Evolutionary conservation across 345 rosid genomes (phyloP).

Genomic region (Rubroshorea leprosula): DNA sequence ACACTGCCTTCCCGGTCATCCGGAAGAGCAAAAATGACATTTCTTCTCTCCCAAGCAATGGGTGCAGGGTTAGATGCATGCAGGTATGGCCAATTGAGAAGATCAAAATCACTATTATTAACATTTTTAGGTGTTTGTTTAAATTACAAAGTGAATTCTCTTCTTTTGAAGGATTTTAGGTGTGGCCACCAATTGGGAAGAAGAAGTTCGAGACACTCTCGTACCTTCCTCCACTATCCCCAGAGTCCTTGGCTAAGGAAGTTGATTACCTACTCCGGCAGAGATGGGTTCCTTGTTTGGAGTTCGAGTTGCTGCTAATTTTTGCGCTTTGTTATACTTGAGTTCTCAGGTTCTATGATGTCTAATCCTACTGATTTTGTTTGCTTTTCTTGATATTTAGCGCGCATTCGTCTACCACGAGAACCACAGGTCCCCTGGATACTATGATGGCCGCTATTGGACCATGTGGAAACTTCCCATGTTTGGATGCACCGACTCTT

Average conservation of each 20-base stretch:
- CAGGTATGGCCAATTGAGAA: not conserved
- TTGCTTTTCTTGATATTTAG: constrained; percentile 8
- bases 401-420: constrained; percentile 32
- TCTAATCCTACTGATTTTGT: not conserved
- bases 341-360: not conserved
- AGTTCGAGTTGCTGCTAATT: constrained; percentile 44
- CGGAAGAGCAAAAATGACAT: constrained; percentile 12
- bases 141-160: not conserved
- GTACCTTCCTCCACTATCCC: constrained; percentile 39
- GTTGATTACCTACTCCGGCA: constrained; percentile 47
- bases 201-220: constrained; percentile 43
- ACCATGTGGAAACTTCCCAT: constrained; percentile 54
- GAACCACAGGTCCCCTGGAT: constrained; percentile 27
- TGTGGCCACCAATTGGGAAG: constrained; percentile 26
- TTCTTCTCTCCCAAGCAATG: constrained; percentile 18
- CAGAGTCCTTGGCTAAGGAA: constrained; percentile 29
- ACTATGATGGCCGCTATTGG: constrained; percentile 53
- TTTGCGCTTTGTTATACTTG: not conserved
- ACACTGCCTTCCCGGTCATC: constrained; percentile 14
- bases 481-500: constrained; percentile 41
- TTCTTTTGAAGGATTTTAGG: constrained; percentile 8
- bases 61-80: constrained; percentile 16
- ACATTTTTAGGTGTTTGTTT: not conserved
- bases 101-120: not conserved
- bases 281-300: constrained; percentile 72